Evolutionary conservation across 768 basidiomycete genomes (phyloP), one percentile per base, ranked within the genome.

Genomic region (Dentipellis sp.): DNA sequence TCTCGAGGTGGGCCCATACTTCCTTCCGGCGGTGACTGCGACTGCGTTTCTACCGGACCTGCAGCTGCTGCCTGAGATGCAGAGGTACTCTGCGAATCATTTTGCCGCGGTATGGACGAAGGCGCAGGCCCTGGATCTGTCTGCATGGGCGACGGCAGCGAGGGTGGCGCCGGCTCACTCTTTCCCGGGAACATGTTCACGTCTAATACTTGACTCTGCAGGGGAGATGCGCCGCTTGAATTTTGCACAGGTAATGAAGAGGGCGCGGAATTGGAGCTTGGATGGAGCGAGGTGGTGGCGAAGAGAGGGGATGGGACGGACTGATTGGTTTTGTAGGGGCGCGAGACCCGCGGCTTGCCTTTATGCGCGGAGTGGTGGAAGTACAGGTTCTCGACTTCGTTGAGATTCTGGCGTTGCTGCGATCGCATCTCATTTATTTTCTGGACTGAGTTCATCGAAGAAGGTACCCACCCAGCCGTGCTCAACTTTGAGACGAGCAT

Each of bases 321-420:
- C 1, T 46, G 35, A 14, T 69, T 62, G 34, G 71, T 49, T n/a
- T 22, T 47, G 53, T 57, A 54, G 7, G 65, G 59, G 36, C 64
- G 67, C 8, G 42, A 19, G 42, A 45, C n/a, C 42, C n/a, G 42
- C 21, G 59, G 54, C 23, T 54, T 57, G 39, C 57, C 59, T 45
- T 53, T 75, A 23, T 73, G 68, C 52, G 83, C 78, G 0, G 85
- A 84, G 62, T 84, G 82, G 53, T 80, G 84, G 62, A 88, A 88
- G 70, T 88, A 88, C 22, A 88, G 74, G 62, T 88, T 88, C 66
- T 88, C 86, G 12, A 88, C 86, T 69, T 88, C 86, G 63, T 86
- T 86, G 45, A 88, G 68, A 55, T 77, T 87, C 67, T 88, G 87
- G 55, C 82, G 80, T 81, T 86, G 84, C 85, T 87, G 64, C 16